Conservation (phyloP, 768 basidiomycete species). For the Mycena capillaripes region DNA sequence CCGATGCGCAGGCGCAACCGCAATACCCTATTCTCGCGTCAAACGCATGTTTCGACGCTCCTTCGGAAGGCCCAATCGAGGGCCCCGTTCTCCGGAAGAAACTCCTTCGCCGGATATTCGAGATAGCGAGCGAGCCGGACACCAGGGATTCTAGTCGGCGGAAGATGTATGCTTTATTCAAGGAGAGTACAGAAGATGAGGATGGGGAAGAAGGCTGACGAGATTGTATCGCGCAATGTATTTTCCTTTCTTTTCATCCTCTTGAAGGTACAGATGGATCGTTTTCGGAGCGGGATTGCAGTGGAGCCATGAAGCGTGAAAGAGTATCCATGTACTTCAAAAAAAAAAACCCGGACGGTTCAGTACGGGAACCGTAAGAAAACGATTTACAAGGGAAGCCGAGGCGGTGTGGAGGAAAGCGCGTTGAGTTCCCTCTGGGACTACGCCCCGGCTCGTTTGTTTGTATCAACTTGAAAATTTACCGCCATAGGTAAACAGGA, state of each 20-base stretch:
- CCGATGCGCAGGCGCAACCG: constrained; percentile 40
- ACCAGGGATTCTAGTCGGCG: constrained; percentile 84
- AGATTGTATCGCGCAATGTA: background rate
- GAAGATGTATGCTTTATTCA: constrained; percentile 89
- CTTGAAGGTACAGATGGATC: too few relatives aligned
- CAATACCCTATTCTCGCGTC: constrained; percentile 61
- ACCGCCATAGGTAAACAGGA: too few relatives aligned
- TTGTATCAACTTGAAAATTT: too few relatives aligned
- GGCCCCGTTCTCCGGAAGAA: constrained; percentile 60
- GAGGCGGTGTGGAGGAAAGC: too few relatives aligned
- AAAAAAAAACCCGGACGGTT: too few relatives aligned
- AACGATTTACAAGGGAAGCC: too few relatives aligned
- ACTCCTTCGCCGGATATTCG: constrained; percentile 76
- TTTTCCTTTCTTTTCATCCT: background rate
- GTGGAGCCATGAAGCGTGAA: too few relatives aligned
- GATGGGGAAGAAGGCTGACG: constrained; percentile 42
- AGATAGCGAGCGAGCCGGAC: constrained; percentile 79
- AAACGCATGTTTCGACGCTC: constrained; percentile 66
- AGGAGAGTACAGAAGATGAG: constrained; percentile 66
- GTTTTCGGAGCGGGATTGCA: too few relatives aligned
- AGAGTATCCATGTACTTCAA: too few relatives aligned
- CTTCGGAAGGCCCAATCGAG: constrained; percentile 55
- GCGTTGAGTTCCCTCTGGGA: too few relatives aligned
- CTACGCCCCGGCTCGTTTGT: too few relatives aligned
- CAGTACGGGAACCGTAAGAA: too few relatives aligned